Evolutionary conservation across 2,329 filamentous ascomycete species (phyloP).

Genomic region (Incumbomyces delicatus): DNA sequence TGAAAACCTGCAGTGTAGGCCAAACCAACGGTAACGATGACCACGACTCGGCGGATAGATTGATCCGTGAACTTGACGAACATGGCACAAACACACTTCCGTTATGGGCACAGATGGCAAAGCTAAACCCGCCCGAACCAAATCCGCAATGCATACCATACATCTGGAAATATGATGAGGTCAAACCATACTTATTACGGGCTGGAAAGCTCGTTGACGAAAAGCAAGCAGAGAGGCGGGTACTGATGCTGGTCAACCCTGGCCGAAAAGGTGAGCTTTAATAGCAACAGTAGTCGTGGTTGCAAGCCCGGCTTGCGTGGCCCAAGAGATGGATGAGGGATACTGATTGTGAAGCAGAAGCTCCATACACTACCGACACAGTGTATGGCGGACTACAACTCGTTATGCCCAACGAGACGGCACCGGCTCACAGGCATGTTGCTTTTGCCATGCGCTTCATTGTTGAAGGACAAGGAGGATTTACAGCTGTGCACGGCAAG

Average conservation of each 20-base stretch:
- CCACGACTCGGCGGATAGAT: constrained; percentile 9
- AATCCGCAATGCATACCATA: constrained; percentile 15
- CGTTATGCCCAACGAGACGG: constrained; percentile 47
- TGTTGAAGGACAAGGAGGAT: constrained; percentile 47
- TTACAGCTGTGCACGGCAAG: constrained; percentile 47
- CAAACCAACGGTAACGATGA: constrained; percentile 4
- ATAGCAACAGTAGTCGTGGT: too few relatives aligned
- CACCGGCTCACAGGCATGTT: constrained; percentile 46
- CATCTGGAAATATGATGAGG: constrained; percentile 9
- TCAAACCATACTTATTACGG: background rate
- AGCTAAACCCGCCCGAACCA: constrained; percentile 23
- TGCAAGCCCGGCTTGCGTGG: too few relatives aligned
- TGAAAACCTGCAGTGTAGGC: background rate
- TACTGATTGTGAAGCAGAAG: constrained; percentile 25
- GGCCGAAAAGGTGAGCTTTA: constrained; percentile 20
- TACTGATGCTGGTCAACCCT: constrained; percentile 35
- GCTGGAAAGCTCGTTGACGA: background rate
- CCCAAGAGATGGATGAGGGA: too few relatives aligned
- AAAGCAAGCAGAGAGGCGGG: constrained; percentile 25
- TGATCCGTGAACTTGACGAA: constrained; percentile 10
- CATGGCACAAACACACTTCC: constrained; percentile 23
- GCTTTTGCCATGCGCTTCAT: constrained; percentile 51
- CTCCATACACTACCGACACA: constrained; percentile 49
- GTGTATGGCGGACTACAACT: constrained; percentile 49
- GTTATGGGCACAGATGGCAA: constrained; percentile 44